A percentile compares a stretch with the other conserved stretches of the same genome.
These are phyloP conservation scores for Astragalus membranaceus DNA, from an alignment of 306 rosid species.

Conservation along the genomic window DNA sequence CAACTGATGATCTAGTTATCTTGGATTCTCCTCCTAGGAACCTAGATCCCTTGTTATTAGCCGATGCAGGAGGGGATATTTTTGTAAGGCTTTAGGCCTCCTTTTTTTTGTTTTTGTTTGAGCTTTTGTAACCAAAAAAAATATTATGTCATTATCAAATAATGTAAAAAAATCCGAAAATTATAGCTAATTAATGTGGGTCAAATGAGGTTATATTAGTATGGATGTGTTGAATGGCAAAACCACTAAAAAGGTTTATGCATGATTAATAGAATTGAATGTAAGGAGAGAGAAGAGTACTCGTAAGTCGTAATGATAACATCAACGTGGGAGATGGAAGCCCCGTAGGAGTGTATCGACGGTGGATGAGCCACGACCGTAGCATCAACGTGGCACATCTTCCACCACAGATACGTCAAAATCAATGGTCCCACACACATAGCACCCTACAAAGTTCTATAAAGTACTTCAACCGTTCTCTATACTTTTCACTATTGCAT, in stretches of 20 bases:
- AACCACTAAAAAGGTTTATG: background rate
- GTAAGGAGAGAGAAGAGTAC: background rate
- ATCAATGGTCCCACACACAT: background rate
- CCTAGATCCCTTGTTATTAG: too few species aligned
- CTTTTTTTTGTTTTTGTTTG: too few species aligned
- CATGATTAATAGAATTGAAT: background rate
- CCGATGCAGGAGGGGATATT: too few species aligned
- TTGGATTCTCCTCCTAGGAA: too few species aligned
- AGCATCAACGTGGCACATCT: conserved; percentile 58
- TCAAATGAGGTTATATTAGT: too few species aligned
- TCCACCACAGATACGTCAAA: conserved; percentile 28
- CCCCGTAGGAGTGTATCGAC: conserved; percentile 35
- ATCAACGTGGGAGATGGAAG: conserved; percentile 51
- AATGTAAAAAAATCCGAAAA: too few species aligned
- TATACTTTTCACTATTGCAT: background rate
- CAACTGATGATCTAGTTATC: too few species aligned
- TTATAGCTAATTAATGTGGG: too few species aligned
- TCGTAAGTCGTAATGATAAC: background rate
- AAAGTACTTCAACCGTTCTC: background rate
- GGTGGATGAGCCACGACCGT: conserved; percentile 56
- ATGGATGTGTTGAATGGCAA: background rate
- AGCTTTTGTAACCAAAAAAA: too few species aligned
- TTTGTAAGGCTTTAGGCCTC: too few species aligned
- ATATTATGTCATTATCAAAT: too few species aligned
- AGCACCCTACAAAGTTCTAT: conserved; percentile 5